A percentile compares a stretch with the other conserved stretches of the same genome.
These are phyloP conservation scores for Eucalyptus decipiens DNA, from an alignment of 345 rosid genomes.

Conservation along the genomic window DNA sequence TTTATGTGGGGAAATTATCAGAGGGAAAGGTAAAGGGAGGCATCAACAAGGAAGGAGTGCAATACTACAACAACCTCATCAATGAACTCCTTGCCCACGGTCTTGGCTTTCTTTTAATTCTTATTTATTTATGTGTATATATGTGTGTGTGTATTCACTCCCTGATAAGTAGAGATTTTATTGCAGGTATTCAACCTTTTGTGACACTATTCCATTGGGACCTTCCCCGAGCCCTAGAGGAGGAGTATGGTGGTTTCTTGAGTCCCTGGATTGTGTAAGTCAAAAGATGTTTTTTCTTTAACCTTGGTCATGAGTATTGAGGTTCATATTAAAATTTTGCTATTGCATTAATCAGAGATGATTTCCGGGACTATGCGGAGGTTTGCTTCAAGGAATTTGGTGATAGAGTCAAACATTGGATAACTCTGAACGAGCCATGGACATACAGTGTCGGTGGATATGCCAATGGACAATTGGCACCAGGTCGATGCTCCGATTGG, in stretches of 20 bases:
- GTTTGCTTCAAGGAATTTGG: not conserved
- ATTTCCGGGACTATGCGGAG: not conserved
- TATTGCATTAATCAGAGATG: not conserved
- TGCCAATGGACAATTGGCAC: not conserved
- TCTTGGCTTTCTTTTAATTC: not conserved
- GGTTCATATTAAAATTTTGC: not conserved
- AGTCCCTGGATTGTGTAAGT: not conserved
- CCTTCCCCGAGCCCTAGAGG: slow-evolving; percentile 17
- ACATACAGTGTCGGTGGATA: not conserved
- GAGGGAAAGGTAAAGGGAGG: slow-evolving; percentile 35
- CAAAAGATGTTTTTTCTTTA: not conserved
- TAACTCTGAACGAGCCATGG: not conserved
- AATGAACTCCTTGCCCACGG: slow-evolving; percentile 42
- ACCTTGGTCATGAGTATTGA: not conserved
- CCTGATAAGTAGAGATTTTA: not conserved
- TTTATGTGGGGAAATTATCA: not conserved
- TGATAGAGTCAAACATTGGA: not conserved
- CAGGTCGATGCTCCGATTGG: not conserved
- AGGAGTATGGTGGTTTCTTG: not conserved
- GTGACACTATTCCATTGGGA: slow-evolving; percentile 26
- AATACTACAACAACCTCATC: slow-evolving; percentile 39
- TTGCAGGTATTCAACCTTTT: slow-evolving; percentile 14
- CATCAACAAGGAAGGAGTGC: slow-evolving; percentile 37
- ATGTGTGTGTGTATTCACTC: not conserved
- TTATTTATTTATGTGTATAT: no score